Evolutionary conservation across 225 moss, liverwort and hornwort genomes (phyloP).

Genomic region (Marchantia polymorpha): DNA sequence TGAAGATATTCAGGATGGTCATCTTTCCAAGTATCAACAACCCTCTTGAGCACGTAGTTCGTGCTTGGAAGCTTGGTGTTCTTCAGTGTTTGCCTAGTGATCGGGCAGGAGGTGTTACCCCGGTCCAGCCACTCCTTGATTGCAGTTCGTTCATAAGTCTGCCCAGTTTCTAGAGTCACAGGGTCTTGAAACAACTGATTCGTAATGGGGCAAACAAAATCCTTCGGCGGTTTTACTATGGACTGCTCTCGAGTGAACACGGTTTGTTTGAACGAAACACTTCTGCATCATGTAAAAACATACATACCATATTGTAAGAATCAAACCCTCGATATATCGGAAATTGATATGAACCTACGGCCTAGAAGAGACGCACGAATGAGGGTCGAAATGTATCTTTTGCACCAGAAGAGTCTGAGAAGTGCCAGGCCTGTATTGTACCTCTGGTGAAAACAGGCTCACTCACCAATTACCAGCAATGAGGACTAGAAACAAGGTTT

Average conservation of each 20-base stretch:
- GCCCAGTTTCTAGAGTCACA: conserved; percentile 59
- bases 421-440: no score
- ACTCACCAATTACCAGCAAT: background rate
- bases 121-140: conserved; percentile 58
- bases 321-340: background rate
- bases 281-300: conserved; percentile 27
- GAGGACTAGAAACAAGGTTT: background rate
- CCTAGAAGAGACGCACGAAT: background rate
- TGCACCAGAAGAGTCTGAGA: no score
- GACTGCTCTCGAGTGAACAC: conserved; percentile 28
- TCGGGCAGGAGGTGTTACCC: conserved; percentile 52
- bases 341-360: no score
- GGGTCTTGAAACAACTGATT: conserved; percentile 52
- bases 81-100: conserved; percentile 47
- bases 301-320: background rate
- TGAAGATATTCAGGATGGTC: conserved; percentile 37
- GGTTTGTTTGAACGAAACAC: conserved; percentile 15
- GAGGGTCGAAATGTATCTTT: no score
- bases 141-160: conserved; percentile 52
- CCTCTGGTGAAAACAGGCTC: background rate
- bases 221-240: conserved; percentile 38
- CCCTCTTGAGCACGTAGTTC: conserved; percentile 50
- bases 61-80: conserved; percentile 41
- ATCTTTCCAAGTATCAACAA: conserved; percentile 59
- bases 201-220: conserved; percentile 54